These are phyloP conservation scores for Atkinsonella hypoxylon DNA, from an alignment of 2,329 filamentous ascomycete species.

Conservation along the genomic window DNA sequence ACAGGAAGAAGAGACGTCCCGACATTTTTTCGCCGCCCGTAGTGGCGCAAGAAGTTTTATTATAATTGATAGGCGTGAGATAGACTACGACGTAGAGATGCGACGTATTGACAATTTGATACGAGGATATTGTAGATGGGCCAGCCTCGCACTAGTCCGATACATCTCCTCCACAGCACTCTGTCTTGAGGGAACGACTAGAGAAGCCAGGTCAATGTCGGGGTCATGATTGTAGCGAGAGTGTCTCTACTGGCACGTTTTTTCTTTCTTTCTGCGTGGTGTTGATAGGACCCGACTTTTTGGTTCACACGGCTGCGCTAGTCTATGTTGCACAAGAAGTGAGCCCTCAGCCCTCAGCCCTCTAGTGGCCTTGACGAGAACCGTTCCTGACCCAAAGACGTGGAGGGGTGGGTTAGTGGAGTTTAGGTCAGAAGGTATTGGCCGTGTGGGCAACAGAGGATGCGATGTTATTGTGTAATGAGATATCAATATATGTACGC, in stretches of 20 bases:
- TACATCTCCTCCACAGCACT: background rate
- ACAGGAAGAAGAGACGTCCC: too few relatives aligned
- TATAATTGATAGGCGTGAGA: too few relatives aligned
- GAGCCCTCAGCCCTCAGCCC: slow-evolving; percentile 1
- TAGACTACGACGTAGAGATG: too few relatives aligned
- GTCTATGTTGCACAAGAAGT: slow-evolving; percentile 6
- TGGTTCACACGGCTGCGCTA: slow-evolving; percentile 8
- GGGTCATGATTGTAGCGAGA: slow-evolving; percentile 1
- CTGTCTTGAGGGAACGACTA: background rate
- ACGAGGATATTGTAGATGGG: background rate
- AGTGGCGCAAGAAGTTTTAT: too few relatives aligned
- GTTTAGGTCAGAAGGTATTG: background rate
- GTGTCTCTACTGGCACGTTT: slow-evolving; percentile 3
- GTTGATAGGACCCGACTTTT: slow-evolving; percentile 4
- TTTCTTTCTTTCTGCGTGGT: slow-evolving; percentile 1
- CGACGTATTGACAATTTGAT: too few relatives aligned
- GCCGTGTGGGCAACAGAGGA: background rate
- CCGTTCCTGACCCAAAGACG: slow-evolving; percentile 3
- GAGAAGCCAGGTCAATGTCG: background rate
- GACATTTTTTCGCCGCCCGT: too few relatives aligned
- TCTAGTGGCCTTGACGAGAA: slow-evolving; percentile 1
- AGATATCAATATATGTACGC: too few relatives aligned
- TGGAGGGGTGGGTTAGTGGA: slow-evolving; percentile 1
- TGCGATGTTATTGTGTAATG: background rate
- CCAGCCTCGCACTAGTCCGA: background rate